A percentile compares a stretch with the other conserved stretches of the same genome.
These are phyloP conservation scores for Dactylorhiza incarnata DNA, from an alignment of 106 monocot genomes.

Conservation along the genomic window DNA sequence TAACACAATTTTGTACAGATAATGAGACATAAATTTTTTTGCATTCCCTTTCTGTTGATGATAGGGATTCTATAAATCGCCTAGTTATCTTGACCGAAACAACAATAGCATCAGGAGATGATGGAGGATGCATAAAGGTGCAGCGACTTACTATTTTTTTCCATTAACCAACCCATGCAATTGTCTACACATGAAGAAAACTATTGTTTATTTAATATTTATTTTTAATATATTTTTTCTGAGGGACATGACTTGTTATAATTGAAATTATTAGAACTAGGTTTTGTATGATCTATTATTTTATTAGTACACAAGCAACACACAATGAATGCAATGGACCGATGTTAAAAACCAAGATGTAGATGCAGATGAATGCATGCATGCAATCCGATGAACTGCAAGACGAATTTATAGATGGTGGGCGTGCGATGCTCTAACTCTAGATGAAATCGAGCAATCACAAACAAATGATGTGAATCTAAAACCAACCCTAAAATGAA, in stretches of 20 bases:
- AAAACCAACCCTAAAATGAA: too few species aligned
- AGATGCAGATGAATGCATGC: too few species aligned
- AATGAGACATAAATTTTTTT: background rate
- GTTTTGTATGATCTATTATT: background rate
- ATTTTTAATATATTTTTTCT: too few species aligned
- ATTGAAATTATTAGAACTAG: background rate
- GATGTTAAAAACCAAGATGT: too few species aligned
- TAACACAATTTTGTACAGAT: background rate
- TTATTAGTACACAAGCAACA: too few species aligned
- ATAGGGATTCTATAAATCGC: conserved; percentile 60
- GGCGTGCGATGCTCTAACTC: too few species aligned
- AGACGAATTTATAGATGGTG: too few species aligned
- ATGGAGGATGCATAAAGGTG: conserved; percentile 92
- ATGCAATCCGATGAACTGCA: too few species aligned
- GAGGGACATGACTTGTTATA: background rate
- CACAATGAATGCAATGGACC: too few species aligned
- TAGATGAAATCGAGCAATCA: too few species aligned
- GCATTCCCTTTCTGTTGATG: background rate
- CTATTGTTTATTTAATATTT: background rate
- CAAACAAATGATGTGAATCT: too few species aligned
- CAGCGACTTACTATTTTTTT: background rate
- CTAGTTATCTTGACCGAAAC: conserved; percentile 83
- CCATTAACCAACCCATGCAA: background rate
- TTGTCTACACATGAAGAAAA: background rate
- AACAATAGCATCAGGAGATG: conserved; percentile 86